Conservation (phyloP, 371 early-diverging fungal genomes). For the Encephalitozoon romaleae region DNA sequence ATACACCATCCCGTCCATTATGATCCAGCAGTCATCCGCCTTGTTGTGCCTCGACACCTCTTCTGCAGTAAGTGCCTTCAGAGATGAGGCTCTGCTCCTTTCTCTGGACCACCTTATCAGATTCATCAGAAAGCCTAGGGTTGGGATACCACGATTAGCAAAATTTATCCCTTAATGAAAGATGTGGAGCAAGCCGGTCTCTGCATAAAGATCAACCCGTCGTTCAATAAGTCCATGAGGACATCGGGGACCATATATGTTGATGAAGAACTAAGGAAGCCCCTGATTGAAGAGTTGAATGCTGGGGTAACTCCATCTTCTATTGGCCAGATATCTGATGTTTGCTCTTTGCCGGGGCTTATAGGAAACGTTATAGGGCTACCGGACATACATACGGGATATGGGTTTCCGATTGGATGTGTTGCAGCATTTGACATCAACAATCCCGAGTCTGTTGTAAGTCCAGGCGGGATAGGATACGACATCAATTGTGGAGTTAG, state of each 20-base stretch:
- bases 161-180: background rate
- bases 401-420: constrained; percentile 59
- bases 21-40: constrained; percentile 78
- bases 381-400: constrained; percentile 61
- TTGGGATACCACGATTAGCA: background rate
- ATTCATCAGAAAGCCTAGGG: background rate
- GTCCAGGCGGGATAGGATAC: constrained; percentile 57
- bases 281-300: background rate
- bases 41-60: constrained; percentile 71
- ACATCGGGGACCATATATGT: constrained; percentile 19
- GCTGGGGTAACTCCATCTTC: background rate
- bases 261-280: constrained; percentile 16
- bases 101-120: constrained; percentile 41
- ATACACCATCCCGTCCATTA: constrained; percentile 77
- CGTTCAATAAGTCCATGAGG: background rate
- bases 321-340: constrained; percentile 32
- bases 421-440: constrained; percentile 47
- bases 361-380: constrained; percentile 42
- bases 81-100: background rate
- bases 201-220: background rate
- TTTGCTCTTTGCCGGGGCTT: constrained; percentile 30
- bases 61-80: constrained; percentile 61
- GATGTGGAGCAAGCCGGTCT: background rate
- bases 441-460: constrained; percentile 27
- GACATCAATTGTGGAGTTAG: constrained; percentile 63